Evolutionary conservation across 192 early-diverging fungal genomes (phyloP), one percentile per base, ranked within the genome.

Genomic region (Funneliformis geosporum): DNA sequence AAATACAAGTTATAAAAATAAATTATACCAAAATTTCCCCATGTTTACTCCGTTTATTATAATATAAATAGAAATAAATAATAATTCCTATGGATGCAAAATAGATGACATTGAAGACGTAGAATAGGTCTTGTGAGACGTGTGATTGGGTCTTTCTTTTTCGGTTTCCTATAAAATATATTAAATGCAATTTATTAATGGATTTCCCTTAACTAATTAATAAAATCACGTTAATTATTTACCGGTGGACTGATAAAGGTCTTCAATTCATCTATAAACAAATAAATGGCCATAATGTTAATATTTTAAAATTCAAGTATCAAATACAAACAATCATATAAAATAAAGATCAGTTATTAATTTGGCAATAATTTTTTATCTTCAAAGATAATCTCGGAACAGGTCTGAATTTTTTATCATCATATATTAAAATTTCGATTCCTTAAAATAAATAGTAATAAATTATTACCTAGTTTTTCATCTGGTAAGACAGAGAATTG

Each of bases 401-500:
- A 72, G 70, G 70, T 72, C 70, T 72, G 70, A 72, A 47, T 46
- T 72, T 27, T 69, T 18, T 55, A 50, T 72, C 44, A n/a, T 72
- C 70, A 72, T 46, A 8, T 46, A 23, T 33, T 33, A 33, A 33
- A 33, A 33, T 28, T 28, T 18, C 21, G 23, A 12, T 6, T 14
- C 33, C 8, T 23, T 27, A 33, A 46, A 16, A 27, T 46, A 47
- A 72, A 46, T 23, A 16, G 16, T 46, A 28, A 72, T 50, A 27
- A 47, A 64, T 27, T 44, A 75, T 67, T 80, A 88, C 88, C 89
- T 85, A 88, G 88, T 76, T 89, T 82, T 16, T 84, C 85, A 21
- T 91, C 91, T 33, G 81, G 79, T 59, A 93, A 61, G 18, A 83
- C 83, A 62, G 85, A 80, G 78, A 94, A 93, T 64, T 83, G 82